These are phyloP conservation scores for Linum trigynum DNA, from an alignment of 345 rosid genomes.

Conservation along the genomic window DNA sequence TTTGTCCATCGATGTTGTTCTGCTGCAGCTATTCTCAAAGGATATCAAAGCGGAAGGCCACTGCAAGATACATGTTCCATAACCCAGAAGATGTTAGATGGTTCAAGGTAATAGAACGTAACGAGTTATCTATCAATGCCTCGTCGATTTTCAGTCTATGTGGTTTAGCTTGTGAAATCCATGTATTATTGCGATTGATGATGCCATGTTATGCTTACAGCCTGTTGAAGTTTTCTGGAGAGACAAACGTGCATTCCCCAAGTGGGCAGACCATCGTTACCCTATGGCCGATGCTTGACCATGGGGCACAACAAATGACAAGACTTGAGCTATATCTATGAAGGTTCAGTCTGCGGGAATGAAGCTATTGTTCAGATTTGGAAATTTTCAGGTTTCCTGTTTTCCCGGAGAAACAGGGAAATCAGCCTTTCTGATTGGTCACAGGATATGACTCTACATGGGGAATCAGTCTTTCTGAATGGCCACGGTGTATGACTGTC, in stretches of 20 bases:
- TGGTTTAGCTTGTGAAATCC: neutral
- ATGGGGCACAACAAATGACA: constrained; percentile 8
- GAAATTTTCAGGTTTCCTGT: constrained; percentile 14
- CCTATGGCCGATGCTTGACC: constrained; percentile 21
- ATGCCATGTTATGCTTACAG: constrained; percentile 30
- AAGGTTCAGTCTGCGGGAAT: constrained; percentile 40
- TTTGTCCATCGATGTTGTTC: constrained; percentile 2
- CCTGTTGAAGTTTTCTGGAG: constrained; percentile 90
- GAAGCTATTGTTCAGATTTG: constrained; percentile 73
- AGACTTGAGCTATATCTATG: neutral
- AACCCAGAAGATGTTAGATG: constrained; percentile 93
- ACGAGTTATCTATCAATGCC: neutral
- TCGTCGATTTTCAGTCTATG: neutral
- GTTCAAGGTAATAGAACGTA: constrained; percentile 60
- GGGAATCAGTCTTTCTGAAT: constrained; percentile 3
- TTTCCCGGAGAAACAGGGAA: constrained; percentile 7
- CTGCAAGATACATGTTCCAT: constrained; percentile 84
- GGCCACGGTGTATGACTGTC: neutral
- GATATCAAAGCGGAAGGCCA: constrained; percentile 72
- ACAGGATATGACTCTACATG: neutral
- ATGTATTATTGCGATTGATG: constrained; percentile 10
- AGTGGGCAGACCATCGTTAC: constrained; percentile 72
- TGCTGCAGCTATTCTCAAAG: constrained; percentile 88
- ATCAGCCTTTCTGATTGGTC: neutral
- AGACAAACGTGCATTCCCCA: constrained; percentile 82